These are phyloP conservation scores for Leucoagaricus sp. DNA, from an alignment of 1,284 basidiomycete species.

Conservation along the genomic window DNA sequence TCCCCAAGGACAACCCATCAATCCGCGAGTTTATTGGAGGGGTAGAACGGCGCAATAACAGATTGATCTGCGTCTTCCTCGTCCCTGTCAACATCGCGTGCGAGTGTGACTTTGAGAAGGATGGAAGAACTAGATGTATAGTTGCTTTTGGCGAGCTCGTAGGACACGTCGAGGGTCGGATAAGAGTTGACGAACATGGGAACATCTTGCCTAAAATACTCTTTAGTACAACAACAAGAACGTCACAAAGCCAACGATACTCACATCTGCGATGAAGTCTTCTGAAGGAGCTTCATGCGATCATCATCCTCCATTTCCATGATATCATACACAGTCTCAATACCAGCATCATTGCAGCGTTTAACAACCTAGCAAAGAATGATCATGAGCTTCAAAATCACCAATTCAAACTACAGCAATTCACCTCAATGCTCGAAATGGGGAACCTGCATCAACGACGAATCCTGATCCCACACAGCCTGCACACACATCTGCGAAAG, in stretches of 20 bases:
- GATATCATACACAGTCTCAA: conserved; percentile 92
- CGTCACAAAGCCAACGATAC: conserved; percentile 27
- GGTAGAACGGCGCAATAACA: conserved; percentile 92
- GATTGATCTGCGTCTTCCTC: conserved; percentile 61
- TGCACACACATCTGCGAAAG: conserved; percentile 99
- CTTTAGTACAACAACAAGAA: conserved; percentile 19
- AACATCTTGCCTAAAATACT: conserved; percentile 69
- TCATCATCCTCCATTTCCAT: conserved; percentile 97
- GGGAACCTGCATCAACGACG: conserved; percentile 92
- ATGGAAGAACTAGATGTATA: conserved; percentile 87
- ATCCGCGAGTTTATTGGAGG: conserved; percentile 87
- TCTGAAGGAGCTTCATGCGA: conserved; percentile 80
- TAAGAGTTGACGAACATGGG: conserved; percentile 95
- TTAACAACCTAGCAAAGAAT: conserved; percentile 61
- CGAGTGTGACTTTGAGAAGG: conserved; percentile 76
- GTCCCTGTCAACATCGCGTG: conserved; percentile 85
- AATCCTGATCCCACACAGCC: conserved; percentile 96
- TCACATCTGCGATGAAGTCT: conserved; percentile 86
- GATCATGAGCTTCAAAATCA: background rate
- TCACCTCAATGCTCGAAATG: conserved; percentile 88
- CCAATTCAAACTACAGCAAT: background rate
- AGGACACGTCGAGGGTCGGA: conserved; percentile 87
- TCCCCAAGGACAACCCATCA: conserved; percentile 99
- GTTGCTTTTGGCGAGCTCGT: conserved; percentile 81
- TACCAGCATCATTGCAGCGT: conserved; percentile 79